Evolutionary conservation across 1,284 basidiomycete genomes (phyloP), one percentile per base, ranked within the genome.

Genomic region (Fomitopsis schrenkii): DNA sequence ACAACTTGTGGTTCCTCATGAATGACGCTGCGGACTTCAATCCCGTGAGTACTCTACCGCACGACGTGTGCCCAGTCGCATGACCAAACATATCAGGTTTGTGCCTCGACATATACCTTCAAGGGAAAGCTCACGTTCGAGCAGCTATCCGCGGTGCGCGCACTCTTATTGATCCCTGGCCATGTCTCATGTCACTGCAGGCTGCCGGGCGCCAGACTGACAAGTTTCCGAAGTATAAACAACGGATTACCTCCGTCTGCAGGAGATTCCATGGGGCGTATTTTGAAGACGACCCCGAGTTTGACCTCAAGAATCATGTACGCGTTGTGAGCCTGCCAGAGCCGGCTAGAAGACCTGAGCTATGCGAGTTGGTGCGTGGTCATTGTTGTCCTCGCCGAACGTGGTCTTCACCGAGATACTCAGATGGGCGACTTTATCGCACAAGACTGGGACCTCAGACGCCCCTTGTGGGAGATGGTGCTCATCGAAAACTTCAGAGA

Each of bases 1-100:
- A 74, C 64, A 71, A 73, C 57, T 60, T 73, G 62, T 74, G 71
- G 70, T 62, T 73, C 30, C 62, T 71, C 41, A 58, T 74, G 42
- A 60, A 61, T 3, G 71, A 70, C 38, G 62, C 64, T 5, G 66
- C 70, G 1, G 71, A 72, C 58, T 73, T 74, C 60, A 74, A 74
- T 55, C 71, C 72, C 1, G 72, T 74, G 46, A 59, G 48, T 52
- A 19, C 45, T 52, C 17, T 36, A 12, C 15, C 17, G 26, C n/a
- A n/a, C 22, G 22, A 22, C 22, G 22, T 14, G 41, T 22, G 17
- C 28, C 28, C 30, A 28, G 22, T 12, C 19, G 17, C 9, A 30
- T 48, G 8, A 12, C 48, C 1, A 33, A 44, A 7, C 5, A n/a
- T 4, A 5, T 14, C 19, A 72, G 70, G 69, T 66, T 2, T 72